phyloP scores from a whole-genome alignment of 1,284 basidiomycete genomes.

The Trametes polyzona region DNA sequence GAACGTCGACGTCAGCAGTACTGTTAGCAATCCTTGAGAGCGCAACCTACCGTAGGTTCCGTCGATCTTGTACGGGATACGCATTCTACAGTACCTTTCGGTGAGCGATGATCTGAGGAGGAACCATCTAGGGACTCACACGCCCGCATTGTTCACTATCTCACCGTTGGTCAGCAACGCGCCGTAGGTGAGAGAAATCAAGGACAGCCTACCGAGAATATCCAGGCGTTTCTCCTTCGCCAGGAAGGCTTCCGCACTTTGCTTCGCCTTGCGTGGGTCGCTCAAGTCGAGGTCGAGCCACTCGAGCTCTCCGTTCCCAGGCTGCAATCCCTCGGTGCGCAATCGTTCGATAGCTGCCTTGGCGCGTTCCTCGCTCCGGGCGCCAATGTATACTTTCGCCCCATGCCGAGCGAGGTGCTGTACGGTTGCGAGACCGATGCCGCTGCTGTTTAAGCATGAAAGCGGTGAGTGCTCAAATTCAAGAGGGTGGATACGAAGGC shows the following conservation, averaged over 20 bases:
- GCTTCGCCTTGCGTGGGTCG: slow-evolving; percentile 47
- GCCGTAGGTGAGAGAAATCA: neutral
- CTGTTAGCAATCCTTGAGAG: neutral
- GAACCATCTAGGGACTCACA: slow-evolving; percentile 35
- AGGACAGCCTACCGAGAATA: slow-evolving; percentile 37
- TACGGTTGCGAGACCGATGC: slow-evolving; percentile 46
- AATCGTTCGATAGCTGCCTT: slow-evolving; percentile 43
- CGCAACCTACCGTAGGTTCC: slow-evolving; percentile 9
- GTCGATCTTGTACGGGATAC: slow-evolving; percentile 26
- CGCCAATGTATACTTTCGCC: slow-evolving; percentile 48
- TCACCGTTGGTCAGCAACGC: neutral
- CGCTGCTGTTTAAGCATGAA: slow-evolving; percentile 28
- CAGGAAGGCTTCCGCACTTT: slow-evolving; percentile 51
- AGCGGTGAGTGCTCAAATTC: too few species aligned
- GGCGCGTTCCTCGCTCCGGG: slow-evolving; percentile 43
- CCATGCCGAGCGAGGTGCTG: slow-evolving; percentile 44
- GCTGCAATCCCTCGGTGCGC: slow-evolving; percentile 37
- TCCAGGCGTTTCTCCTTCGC: slow-evolving; percentile 51
- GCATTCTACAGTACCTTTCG: slow-evolving; percentile 25
- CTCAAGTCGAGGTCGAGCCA: slow-evolving; percentile 53
- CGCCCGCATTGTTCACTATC: slow-evolving; percentile 54
- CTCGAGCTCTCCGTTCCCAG: slow-evolving; percentile 42
- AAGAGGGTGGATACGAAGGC: too few species aligned
- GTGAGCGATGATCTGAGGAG: neutral
- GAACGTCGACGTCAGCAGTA: neutral